Percentiles rank a stretch among this genome's conserved stretches.
These are phyloP conservation scores for Syncephalastrum sp. DNA, from an alignment of 371 early-diverging fungal species.

Conservation along the genomic window DNA sequence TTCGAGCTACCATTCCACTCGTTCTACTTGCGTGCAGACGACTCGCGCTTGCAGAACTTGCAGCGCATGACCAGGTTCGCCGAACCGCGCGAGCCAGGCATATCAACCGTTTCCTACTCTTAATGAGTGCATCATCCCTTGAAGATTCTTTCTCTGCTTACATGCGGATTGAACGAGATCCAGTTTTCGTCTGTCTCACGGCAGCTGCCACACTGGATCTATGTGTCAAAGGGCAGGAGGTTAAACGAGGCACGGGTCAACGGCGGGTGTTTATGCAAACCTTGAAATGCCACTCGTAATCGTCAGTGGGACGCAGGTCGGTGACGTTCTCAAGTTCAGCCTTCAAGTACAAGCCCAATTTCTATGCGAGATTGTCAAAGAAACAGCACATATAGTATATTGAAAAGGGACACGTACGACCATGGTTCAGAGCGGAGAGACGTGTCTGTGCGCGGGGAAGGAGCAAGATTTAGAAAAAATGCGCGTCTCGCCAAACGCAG, in stretches of 20 bases:
- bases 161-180: slow-evolving; percentile 67
- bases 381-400: too few species aligned
- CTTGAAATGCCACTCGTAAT: slow-evolving; percentile 79
- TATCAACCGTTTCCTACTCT: slow-evolving; percentile 34
- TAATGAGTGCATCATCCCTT: not conserved
- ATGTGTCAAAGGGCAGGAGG: not conserved
- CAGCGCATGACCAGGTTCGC: slow-evolving; percentile 92
- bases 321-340: slow-evolving; percentile 86
- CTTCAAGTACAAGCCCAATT: slow-evolving; percentile 64
- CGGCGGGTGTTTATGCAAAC: slow-evolving; percentile 18
- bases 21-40: slow-evolving; percentile 59
- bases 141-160: not conserved
- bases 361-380: slow-evolving; percentile 15
- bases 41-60: slow-evolving; percentile 89
- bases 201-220: slow-evolving; percentile 83
- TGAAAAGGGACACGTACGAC: too few species aligned
- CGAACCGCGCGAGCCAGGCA: slow-evolving; percentile 66
- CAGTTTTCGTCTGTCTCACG: slow-evolving; percentile 74
- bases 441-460: too few species aligned
- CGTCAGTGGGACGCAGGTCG: slow-evolving; percentile 60
- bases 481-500: too few species aligned
- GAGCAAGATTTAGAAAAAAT: too few species aligned
- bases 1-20: not conserved
- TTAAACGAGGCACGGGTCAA: not conserved
- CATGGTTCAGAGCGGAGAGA: too few species aligned